phyloP scores from a whole-genome alignment of 1,284 basidiomycete genomes.

The Fomitiporia mediterranea region DNA sequence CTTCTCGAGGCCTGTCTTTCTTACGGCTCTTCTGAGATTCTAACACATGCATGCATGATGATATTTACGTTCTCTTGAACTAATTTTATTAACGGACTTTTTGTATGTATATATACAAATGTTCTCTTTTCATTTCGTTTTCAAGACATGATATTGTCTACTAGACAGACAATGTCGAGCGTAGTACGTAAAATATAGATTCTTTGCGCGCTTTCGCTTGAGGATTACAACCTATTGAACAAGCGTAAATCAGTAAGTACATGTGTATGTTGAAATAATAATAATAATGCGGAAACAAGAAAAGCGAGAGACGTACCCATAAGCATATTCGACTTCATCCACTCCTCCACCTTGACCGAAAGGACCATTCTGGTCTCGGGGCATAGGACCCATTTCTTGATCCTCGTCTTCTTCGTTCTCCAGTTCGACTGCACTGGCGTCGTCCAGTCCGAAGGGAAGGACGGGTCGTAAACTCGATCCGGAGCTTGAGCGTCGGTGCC shows the following conservation, averaged over 20 bases:
- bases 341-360: slow-evolving; percentile 76
- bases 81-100: background rate
- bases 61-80: no score
- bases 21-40: no score
- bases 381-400: slow-evolving; percentile 68
- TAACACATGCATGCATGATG: no score
- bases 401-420: slow-evolving; percentile 55
- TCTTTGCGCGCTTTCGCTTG: no score
- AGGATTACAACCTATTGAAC: background rate
- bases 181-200: no score
- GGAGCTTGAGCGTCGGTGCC: slow-evolving; percentile 70
- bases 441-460: slow-evolving; percentile 73
- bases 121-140: no score
- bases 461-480: slow-evolving; percentile 80
- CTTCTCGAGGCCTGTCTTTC: no score
- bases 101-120: background rate
- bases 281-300: no score
- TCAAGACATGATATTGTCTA: no score
- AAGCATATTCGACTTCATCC: slow-evolving; percentile 84
- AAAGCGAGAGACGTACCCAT: slow-evolving; percentile 52
- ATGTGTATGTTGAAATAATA: no score
- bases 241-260: no score
- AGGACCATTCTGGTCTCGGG: slow-evolving; percentile 64
- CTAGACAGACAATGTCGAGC: no score
- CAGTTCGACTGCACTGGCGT: slow-evolving; percentile 57